Evolutionary conservation across 2,329 filamentous ascomycete species (phyloP), one percentile per base, ranked within the genome.

Genomic region (Microascus cirrosus): DNA sequence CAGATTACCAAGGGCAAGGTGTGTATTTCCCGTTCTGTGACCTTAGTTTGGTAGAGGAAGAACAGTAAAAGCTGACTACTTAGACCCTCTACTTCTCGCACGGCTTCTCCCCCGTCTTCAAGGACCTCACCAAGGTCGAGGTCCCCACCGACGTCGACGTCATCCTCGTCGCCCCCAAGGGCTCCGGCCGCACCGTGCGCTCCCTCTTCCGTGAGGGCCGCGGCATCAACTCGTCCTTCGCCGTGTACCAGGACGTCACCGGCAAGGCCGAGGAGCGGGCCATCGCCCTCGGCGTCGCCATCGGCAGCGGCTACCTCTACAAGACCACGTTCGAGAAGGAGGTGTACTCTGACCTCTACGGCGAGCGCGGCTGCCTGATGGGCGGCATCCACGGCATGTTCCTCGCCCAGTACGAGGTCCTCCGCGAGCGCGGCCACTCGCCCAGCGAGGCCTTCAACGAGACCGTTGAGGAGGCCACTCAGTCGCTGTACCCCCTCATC

Each of bases 241-340:
- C 94, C 75, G 91, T 99, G 77, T 97, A 76, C 88, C 94, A 99
- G 81, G 94, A 99, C 73, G 91, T 97, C 64, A 96, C 91, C 63
- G 94, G 94, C 76, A 89, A 96, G 79, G 94, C 94, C 71, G 85
- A 97, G 82, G 94, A 99, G 85, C 95, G 93, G 84, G 94, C 94
- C 68, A 79, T 96, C 69, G 94, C 94, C 67, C 86, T 99, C 68
- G 94, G 94, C 80, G 93, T 97, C 64, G 94, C 93, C 72, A 89
- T 99, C 73, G 94, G 93, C 74, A 91, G 87, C 70, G 94, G 94
- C 71, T 99, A 99, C 85, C 89, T 99, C 68, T 99, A 99, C 86
- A 89, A 97, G 88, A 99, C 94, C 73, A 99, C 94, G 74, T 99
- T 99, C 72, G 88, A 99, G 85, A 99, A 99, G 88, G 94, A 99